Evolutionary conservation across 371 early-diverging fungal species (phyloP), one percentile per base, ranked within the genome.

Genomic region (Choanephora cucurbitarum): DNA sequence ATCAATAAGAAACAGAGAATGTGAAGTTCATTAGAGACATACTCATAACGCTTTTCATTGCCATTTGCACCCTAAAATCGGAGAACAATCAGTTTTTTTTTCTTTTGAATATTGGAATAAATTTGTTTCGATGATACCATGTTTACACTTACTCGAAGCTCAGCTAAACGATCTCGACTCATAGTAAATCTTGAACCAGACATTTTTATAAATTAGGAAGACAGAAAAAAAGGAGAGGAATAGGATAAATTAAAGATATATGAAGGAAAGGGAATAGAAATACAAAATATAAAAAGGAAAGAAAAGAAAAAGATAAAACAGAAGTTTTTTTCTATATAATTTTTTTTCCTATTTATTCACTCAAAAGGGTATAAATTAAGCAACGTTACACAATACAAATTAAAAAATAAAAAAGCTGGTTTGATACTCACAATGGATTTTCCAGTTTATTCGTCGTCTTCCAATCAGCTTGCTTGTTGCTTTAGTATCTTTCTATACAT

Each of bases 101-200:
- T n/a, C n/a, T n/a, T n/a, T n/a, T n/a, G n/a, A n/a, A n/a, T n/a
- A 28, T 28, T 28, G 28, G 7, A 28, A 7, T 28, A 28, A 28
- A 28, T 28, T 28, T 28, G 28, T 7, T 28, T 5, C 28, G 28
- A 28, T 28, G 28, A 28, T 28, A 28, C 28, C 28, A 28, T 28
- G 7, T 28, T 28, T 7, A 28, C 28, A 34, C 57, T 57, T 59
- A 75, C 79, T 50, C 76, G 64, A 44, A 79, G 60, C 58, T 79
- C 79, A 23, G 79, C 79, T 23, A 79, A 56, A 23, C 79, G 71
- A 62, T 79, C 79, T 60, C 79, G 62, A 52, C 79, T 79, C 79
- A 79, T 79, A 48, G 79, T 79, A 47, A 75, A 79, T 60, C 79
- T 67, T 41, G 79, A 69, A 44, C 58, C 60, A 43, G 75, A 56